phyloP scores from a whole-genome alignment of 257 asterid species.

The Penstemon barbatus region DNA sequence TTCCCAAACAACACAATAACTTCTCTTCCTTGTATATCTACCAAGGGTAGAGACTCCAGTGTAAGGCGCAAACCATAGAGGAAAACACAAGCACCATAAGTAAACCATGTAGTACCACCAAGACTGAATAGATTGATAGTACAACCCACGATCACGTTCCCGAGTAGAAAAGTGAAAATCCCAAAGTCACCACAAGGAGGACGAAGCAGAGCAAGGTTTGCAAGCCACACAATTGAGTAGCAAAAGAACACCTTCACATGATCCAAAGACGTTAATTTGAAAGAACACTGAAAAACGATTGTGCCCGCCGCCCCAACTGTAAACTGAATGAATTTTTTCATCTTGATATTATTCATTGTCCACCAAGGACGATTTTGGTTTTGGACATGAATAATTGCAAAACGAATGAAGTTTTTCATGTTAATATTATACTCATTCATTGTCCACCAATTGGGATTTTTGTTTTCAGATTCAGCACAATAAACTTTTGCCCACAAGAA shows the following conservation, averaged over 20 bases:
- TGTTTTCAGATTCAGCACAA: neutral
- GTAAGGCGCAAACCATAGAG: too few relatives aligned
- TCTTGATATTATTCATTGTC: too few relatives aligned
- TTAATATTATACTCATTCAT: neutral
- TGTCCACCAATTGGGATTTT: too few relatives aligned
- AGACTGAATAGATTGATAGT: too few relatives aligned
- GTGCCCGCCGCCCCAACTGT: conserved; percentile 25
- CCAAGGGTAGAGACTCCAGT: too few relatives aligned
- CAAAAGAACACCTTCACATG: conserved; percentile 27
- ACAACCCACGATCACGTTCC: conserved; percentile 31
- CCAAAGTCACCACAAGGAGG: conserved; percentile 12
- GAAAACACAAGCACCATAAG: too few relatives aligned
- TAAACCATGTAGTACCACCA: neutral
- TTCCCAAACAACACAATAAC: too few relatives aligned
- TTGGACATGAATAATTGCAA: too few relatives aligned
- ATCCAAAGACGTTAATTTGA: conserved; percentile 12
- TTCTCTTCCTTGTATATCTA: too few relatives aligned
- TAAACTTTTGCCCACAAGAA: too few relatives aligned
- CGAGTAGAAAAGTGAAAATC: conserved; percentile 22
- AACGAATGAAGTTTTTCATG: neutral
- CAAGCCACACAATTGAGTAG: conserved; percentile 22
- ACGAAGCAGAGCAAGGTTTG: conserved; percentile 8
- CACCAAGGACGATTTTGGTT: too few relatives aligned
- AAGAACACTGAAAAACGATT: conserved; percentile 24
- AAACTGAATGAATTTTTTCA: neutral